These are phyloP conservation scores for Rhodamnia argentea DNA, from an alignment of 345 rosid species.

Conservation along the genomic window DNA sequence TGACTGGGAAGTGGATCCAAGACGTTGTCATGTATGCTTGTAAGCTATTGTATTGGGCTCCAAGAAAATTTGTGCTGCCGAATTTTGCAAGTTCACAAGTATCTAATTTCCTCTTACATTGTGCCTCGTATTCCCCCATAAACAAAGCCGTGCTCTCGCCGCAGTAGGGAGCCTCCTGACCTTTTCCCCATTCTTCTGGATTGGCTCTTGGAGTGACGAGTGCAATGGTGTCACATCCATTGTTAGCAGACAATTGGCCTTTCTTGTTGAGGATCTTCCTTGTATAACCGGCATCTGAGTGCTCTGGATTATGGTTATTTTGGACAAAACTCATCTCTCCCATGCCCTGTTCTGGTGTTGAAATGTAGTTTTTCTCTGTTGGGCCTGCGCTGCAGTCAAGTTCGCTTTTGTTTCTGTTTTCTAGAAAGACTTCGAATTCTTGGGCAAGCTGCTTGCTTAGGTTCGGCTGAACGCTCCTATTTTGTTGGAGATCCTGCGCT, in stretches of 20 bases:
- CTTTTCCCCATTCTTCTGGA: conserved; percentile 2
- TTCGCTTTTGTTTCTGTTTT: conserved; percentile 14
- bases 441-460: conserved; percentile 6
- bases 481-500: conserved; percentile 1
- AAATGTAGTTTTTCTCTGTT: conserved; percentile 6
- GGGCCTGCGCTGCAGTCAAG: conserved; percentile 8
- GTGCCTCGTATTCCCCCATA: background rate
- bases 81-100: conserved; percentile 1
- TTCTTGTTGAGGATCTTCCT: background rate
- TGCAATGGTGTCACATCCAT: background rate
- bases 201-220: background rate
- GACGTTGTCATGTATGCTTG: conserved; percentile 16
- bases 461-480: conserved; percentile 7
- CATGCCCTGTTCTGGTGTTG: background rate
- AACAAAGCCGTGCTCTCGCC: background rate
- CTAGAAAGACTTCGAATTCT: conserved; percentile 24
- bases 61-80: conserved; percentile 18
- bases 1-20: conserved; percentile 17
- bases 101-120: conserved; percentile 12
- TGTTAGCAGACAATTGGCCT: background rate
- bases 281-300: background rate
- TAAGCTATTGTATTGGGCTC: conserved; percentile 24
- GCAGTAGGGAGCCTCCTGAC: conserved; percentile 8
- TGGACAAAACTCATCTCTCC: background rate
- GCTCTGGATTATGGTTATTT: background rate